A percentile compares a stretch with the other conserved stretches of the same genome.
Evolutionary conservation across 75 land plant genomes (phyloP).

Genomic region (Pseudotsuga menziesii): DNA sequence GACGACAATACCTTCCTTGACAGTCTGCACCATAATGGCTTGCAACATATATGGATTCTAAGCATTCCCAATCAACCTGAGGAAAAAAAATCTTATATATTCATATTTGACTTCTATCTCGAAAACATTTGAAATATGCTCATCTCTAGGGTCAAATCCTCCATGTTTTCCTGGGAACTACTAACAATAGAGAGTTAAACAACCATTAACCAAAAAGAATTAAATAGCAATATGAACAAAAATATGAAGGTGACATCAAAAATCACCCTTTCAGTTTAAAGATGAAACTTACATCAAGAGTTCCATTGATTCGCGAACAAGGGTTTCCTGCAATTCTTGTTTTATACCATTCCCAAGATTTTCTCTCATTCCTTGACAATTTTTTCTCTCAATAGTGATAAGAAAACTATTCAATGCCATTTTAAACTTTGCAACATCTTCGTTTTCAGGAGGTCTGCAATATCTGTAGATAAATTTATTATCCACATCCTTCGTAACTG

Average conservation of each 20-base stretch:
- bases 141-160: conserved; percentile 30
- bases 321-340: conserved; percentile 74
- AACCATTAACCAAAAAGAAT: neutral
- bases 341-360: conserved; percentile 70
- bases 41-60: conserved; percentile 63
- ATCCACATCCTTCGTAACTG: neutral
- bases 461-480: conserved; percentile 4
- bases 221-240: neutral
- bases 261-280: neutral
- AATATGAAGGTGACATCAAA: neutral
- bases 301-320: conserved; percentile 54
- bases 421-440: conserved; percentile 56
- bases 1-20: conserved; percentile 50
- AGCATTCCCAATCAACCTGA: conserved; percentile 65
- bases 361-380: conserved; percentile 69
- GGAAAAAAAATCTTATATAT: conserved; percentile 53
- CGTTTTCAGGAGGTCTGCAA: conserved; percentile 68
- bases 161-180: conserved; percentile 28
- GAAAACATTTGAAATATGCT: conserved; percentile 26
- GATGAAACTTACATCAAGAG: conserved; percentile 19
- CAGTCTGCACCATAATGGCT: conserved; percentile 77
- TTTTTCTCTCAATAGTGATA: no score
- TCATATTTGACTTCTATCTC: conserved; percentile 56
- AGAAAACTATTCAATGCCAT: conserved; percentile 39
- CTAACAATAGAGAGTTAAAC: conserved; percentile 15